These are phyloP conservation scores for Solanum appendiculatum DNA, from an alignment of 257 asterid species.

Conservation along the genomic window DNA sequence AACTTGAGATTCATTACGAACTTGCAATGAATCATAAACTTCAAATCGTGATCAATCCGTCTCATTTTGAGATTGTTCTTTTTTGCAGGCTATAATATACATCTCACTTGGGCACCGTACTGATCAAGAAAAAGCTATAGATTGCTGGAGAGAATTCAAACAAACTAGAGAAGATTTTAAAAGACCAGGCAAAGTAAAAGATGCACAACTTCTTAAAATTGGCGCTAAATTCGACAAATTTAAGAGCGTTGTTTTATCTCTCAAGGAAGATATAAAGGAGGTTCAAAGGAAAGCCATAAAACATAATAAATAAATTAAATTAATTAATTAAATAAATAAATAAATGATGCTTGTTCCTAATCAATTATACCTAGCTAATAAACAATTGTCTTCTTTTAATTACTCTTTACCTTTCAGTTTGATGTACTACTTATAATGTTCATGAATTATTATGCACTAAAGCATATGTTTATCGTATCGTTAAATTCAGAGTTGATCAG, in stretches of 20 bases:
- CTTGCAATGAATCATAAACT: not conserved
- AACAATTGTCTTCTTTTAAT: not conserved
- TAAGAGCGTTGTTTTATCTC: not conserved
- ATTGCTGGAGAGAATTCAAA: not conserved
- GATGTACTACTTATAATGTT: not conserved
- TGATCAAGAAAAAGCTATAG: not conserved
- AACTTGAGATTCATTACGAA: not conserved
- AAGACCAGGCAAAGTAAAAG: not conserved
- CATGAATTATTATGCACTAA: not conserved
- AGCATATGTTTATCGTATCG: not conserved
- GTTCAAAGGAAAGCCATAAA: not conserved
- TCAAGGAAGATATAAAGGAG: not conserved
- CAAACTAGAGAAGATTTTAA: not conserved
- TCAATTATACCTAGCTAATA: not conserved
- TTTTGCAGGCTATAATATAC: not conserved
- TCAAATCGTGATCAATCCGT: not conserved
- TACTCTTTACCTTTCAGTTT: not conserved
- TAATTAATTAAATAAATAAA: too few species aligned
- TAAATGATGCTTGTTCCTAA: not conserved
- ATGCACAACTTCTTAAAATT: not conserved
- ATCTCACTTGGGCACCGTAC: not conserved
- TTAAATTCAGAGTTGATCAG: not conserved
- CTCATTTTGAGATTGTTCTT: not conserved
- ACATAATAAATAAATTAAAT: not conserved
- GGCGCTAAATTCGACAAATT: not conserved